phyloP scores from a whole-genome alignment of 106 monocot genomes.

The Apostasia ramifera region DNA sequence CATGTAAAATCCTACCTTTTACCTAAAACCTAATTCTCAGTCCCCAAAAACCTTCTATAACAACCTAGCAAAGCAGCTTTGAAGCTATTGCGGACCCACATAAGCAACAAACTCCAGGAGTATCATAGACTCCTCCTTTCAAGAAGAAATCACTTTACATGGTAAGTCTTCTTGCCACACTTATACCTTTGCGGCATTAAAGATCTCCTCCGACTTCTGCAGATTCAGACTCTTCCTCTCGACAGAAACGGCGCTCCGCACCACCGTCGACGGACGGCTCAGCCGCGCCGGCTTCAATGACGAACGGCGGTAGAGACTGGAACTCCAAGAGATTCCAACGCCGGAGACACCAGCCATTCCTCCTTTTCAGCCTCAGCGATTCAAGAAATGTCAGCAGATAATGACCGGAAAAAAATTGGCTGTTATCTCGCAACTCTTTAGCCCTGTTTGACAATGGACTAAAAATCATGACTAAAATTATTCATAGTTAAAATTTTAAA shows the following conservation, averaged over 20 bases:
- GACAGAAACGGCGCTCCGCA: conserved; percentile 52
- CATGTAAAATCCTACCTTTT: too few species aligned
- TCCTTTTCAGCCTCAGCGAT: not conserved
- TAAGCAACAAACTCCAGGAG: too few species aligned
- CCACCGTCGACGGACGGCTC: conserved; percentile 11
- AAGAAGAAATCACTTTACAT: not conserved
- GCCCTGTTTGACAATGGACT: too few species aligned
- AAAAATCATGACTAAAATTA: too few species aligned
- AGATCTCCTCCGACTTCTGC: conserved; percentile 80
- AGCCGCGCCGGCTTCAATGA: conserved; percentile 8
- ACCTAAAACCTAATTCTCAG: too few species aligned
- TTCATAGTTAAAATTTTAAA: too few species aligned
- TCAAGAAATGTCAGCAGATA: too few species aligned
- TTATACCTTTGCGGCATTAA: conserved; percentile 69
- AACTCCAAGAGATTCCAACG: conserved; percentile 42
- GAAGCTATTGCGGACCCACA: not conserved
- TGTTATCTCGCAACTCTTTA: too few species aligned
- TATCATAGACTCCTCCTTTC: not conserved
- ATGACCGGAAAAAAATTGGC: too few species aligned
- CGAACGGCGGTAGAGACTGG: conserved; percentile 16
- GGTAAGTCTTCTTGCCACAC: not conserved
- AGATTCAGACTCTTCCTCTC: conserved; percentile 52
- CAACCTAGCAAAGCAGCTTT: not conserved
- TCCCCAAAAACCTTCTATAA: too few species aligned
- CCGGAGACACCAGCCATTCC: conserved; percentile 30